phyloP scores from a whole-genome alignment of 2,329 filamentous ascomycete species.

The Phialophora expanda region DNA sequence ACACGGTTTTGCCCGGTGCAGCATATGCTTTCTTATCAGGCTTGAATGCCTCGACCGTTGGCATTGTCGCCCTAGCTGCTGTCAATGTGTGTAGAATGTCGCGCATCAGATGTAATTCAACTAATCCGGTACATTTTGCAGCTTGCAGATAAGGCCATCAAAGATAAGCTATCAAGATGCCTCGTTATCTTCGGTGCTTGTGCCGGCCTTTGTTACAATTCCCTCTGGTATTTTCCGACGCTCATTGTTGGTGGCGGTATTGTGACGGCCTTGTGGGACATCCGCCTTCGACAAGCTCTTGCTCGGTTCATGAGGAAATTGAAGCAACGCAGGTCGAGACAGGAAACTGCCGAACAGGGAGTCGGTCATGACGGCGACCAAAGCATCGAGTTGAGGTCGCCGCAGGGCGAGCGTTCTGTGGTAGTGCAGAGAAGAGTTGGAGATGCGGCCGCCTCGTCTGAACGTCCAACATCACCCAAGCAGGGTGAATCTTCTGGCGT shows the following conservation, averaged over 20 bases:
- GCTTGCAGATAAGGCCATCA: conserved; percentile 70
- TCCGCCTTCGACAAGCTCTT: conserved; percentile 58
- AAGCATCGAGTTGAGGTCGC: neutral
- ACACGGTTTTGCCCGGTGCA: conserved; percentile 62
- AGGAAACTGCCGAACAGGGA: neutral
- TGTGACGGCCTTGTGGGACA: conserved; percentile 62
- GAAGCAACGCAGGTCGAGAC: conserved; percentile 16
- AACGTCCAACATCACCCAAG: neutral
- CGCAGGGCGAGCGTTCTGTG: neutral
- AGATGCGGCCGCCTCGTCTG: neutral
- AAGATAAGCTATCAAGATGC: conserved; percentile 65
- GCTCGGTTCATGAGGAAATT: conserved; percentile 35
- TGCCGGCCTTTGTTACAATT: conserved; percentile 72
- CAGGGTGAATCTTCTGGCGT: neutral
- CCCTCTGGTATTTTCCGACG: conserved; percentile 75
- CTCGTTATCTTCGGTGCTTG: conserved; percentile 68
- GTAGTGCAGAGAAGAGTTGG: neutral
- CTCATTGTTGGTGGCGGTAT: conserved; percentile 64
- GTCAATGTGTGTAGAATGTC: conserved; percentile 49
- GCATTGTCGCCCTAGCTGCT: conserved; percentile 72
- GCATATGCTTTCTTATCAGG: conserved; percentile 74
- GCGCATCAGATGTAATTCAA: neutral
- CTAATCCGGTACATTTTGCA: conserved; percentile 41
- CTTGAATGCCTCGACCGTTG: conserved; percentile 73
- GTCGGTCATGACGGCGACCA: neutral